Conservation (phyloP, 2,329 filamentous ascomycete genomes). For the Pyrenophora teres region DNA sequence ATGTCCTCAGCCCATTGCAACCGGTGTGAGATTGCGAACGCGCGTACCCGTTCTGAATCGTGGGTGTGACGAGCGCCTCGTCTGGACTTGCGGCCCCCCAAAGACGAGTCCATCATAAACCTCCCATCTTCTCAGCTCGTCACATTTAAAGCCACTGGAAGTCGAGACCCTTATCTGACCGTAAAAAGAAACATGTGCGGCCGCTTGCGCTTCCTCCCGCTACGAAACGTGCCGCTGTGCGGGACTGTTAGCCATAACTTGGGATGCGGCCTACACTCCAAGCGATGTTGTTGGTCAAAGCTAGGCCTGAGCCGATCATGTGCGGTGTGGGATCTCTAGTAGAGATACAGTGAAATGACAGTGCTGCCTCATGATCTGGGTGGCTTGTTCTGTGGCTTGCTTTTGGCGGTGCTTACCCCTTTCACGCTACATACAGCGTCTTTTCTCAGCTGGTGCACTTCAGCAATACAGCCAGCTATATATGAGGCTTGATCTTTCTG, state of each 20-base stretch:
- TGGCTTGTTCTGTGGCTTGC: neutral
- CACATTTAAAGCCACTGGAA: neutral
- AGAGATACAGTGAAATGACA: neutral
- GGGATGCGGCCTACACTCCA: slow-evolving; percentile 7
- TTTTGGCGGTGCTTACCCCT: slow-evolving; percentile 8
- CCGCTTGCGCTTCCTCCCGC: slow-evolving; percentile 3
- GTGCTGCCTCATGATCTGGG: neutral
- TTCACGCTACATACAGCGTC: slow-evolving; percentile 3
- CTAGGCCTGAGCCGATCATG: slow-evolving; percentile 6
- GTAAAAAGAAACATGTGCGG: neutral
- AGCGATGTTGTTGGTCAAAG: slow-evolving; percentile 8
- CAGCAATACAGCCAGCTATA: too few species aligned
- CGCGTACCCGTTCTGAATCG: too few species aligned
- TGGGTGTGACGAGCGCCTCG: too few species aligned
- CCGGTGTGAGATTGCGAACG: too few species aligned
- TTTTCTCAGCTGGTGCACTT: neutral
- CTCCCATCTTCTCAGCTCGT: neutral
- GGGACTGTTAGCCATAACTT: slow-evolving; percentile 17
- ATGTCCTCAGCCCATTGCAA: too few species aligned
- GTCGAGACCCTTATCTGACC: neutral
- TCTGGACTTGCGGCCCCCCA: too few species aligned
- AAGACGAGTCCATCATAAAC: too few species aligned
- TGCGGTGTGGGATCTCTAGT: slow-evolving; percentile 10
- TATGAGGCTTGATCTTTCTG: too few species aligned
- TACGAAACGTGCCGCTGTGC: slow-evolving; percentile 16